Conservation (phyloP, 2,329 filamentous ascomycete genomes). For the Alternaria solani region DNA sequence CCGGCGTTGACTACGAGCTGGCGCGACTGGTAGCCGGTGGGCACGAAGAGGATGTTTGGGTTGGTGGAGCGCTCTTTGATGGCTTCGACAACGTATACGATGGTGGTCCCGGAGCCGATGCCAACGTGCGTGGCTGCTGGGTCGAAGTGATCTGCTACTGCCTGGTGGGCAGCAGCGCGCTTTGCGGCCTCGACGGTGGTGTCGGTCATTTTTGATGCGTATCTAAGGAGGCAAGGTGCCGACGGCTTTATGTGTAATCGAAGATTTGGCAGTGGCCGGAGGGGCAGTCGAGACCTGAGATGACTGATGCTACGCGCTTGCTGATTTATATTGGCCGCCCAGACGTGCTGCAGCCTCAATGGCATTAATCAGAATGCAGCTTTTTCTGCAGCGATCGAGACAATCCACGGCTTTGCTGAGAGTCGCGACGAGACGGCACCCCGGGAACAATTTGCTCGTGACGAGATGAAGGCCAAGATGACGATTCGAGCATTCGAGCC, state of each 20-base stretch:
- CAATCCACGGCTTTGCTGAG: neutral
- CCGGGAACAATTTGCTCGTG: constrained; percentile 14
- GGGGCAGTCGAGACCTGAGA: constrained; percentile 30
- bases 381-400: neutral
- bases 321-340: constrained; percentile 32
- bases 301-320: constrained; percentile 41
- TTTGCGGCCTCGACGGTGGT: constrained; percentile 73
- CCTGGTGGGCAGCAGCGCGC: constrained; percentile 75
- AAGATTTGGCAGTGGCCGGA: constrained; percentile 25
- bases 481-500: constrained; percentile 13
- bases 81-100: constrained; percentile 84
- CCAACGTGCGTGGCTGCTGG: constrained; percentile 71
- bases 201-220: constrained; percentile 41
- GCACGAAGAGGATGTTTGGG: constrained; percentile 78
- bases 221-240: neutral
- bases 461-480: constrained; percentile 10
- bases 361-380: constrained; percentile 26
- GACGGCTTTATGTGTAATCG: constrained; percentile 9
- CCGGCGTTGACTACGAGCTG: constrained; percentile 83
- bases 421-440: neutral
- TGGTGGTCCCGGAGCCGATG: constrained; percentile 82
- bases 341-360: constrained; percentile 12
- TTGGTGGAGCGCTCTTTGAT: constrained; percentile 61
- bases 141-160: constrained; percentile 75
- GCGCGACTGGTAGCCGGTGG: constrained; percentile 90